Base-by-base conservation (phyloP, 305 asterid species). In the Fraxinus floribunda region DNA sequence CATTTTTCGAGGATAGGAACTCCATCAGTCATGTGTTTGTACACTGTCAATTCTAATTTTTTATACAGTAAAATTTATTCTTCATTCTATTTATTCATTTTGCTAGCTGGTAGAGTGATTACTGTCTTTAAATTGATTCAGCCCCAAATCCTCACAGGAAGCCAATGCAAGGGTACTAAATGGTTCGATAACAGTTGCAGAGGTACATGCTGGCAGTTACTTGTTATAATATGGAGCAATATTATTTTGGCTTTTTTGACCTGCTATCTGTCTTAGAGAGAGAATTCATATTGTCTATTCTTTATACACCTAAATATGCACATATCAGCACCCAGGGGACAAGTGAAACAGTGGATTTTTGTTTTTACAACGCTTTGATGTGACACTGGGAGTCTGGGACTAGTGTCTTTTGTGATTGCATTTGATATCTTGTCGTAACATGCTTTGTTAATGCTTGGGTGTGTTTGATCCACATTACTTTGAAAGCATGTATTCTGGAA, bases 141-240 rank as follows among this genome's bases (percentile, higher is more conserved):
- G 95, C 93, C 72, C 95, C 95, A 78, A 91, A 90, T 86, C 95
- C 95, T 86, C 95, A 91, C 80, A 88, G 93, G 81, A 85, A 85
- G 73, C 83, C 84, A 35, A 46, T 81, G 80, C 90, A 77, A 32
- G 82, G 66, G 79, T 85, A 70, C 75, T 87, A 82, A 79, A 79
- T 15, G 66, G 75, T 84, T 77, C 75, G 62, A 41, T 73, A 68
- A 87, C 78, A 77, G 80, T 72, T 72, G 60, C 62, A 78, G 73
- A 89, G 90, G 88, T 88, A 86, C 39, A 32, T 34, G 39, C 80
- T 79, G 74, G 76, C 71, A 20, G 84, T 77, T 72, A 85, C 16
- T 79, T 84, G 85, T 70, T 71, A 62, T 55, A 30, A 9, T 78
- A 71, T 24, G 84, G 22, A 18, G 44, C 79, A 74, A 35, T 79